A percentile compares a stretch with the other conserved stretches of the same genome.
These are phyloP conservation scores for Theileria parva DNA, from an alignment of 169 alveolate species.

Conservation along the genomic window DNA sequence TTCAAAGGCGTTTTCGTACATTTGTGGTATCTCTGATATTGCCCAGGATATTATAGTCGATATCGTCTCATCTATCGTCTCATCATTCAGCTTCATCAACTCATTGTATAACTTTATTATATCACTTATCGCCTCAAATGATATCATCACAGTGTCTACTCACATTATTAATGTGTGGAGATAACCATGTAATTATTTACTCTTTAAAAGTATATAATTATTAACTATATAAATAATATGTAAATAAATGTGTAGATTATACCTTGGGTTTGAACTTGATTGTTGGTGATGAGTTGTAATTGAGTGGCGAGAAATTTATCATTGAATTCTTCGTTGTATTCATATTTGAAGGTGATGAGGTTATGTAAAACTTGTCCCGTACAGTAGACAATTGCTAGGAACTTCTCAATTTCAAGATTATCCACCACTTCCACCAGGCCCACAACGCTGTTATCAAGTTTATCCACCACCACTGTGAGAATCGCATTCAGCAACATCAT, in stretches of 20 bases:
- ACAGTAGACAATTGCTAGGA: constrained; percentile 55
- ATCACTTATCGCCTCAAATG: constrained; percentile 34
- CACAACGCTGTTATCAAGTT: neutral
- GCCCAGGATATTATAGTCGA: constrained; percentile 57
- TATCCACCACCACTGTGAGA: constrained; percentile 35
- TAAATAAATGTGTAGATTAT: no score
- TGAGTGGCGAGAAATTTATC: constrained; percentile 53
- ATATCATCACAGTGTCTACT: constrained; percentile 6
- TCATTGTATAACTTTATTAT: constrained; percentile 34
- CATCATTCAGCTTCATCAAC: constrained; percentile 35
- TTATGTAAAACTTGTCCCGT: constrained; percentile 49
- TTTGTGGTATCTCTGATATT: neutral
- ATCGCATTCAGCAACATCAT: constrained; percentile 45
- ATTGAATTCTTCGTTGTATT: constrained; percentile 4
- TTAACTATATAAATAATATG: no score
- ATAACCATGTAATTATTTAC: no score
- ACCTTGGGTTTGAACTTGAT: no score
- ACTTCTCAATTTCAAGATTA: constrained; percentile 40
- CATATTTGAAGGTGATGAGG: constrained; percentile 20
- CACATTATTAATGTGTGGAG: neutral
- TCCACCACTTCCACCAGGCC: constrained; percentile 11
- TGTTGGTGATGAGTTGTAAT: constrained; percentile 1
- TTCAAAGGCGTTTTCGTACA: constrained; percentile 45
- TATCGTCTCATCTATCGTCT: constrained; percentile 50
- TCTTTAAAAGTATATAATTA: no score